These are phyloP conservation scores for Talaromyces sp. DNA, from an alignment of 2,329 filamentous ascomycete genomes.

Conservation along the genomic window DNA sequence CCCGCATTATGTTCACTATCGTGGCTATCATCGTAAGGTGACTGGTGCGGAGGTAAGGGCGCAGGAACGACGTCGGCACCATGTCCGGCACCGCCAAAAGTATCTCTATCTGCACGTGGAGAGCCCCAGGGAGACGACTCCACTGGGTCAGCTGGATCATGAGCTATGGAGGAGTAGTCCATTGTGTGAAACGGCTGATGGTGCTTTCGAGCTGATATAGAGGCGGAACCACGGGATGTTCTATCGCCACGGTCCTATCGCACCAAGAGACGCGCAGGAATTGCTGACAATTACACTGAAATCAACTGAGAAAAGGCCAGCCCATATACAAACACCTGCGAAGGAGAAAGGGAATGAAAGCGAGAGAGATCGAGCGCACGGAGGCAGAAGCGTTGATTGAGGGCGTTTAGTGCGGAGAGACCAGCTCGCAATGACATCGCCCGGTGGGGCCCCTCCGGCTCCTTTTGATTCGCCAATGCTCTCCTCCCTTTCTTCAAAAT, in stretches of 20 bases:
- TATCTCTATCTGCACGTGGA: constrained; percentile 50
- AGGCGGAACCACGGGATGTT: neutral
- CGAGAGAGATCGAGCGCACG: neutral
- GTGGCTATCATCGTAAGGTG: constrained; percentile 30
- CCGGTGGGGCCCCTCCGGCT: neutral
- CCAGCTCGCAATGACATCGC: constrained; percentile 17
- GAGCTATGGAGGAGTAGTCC: constrained; percentile 62
- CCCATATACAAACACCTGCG: neutral
- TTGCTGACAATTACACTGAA: neutral
- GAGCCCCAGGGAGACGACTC: constrained; percentile 64
- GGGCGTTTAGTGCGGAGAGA: constrained; percentile 4
- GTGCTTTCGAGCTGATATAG: neutral
- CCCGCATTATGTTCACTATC: constrained; percentile 13
- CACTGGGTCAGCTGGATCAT: constrained; percentile 57
- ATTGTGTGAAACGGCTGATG: constrained; percentile 39
- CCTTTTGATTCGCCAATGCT: constrained; percentile 18
- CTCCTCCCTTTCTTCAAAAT: neutral
- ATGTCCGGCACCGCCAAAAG: constrained; percentile 31
- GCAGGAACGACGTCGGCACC: constrained; percentile 41
- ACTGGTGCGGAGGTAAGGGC: constrained; percentile 38
- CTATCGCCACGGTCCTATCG: neutral
- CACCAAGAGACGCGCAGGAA: neutral
- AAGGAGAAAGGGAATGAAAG: neutral
- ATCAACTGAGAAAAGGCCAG: neutral
- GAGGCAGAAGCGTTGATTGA: constrained; percentile 15